Conservation (phyloP, 352 stramenopile species). For the Phytophthora hibernalis region DNA sequence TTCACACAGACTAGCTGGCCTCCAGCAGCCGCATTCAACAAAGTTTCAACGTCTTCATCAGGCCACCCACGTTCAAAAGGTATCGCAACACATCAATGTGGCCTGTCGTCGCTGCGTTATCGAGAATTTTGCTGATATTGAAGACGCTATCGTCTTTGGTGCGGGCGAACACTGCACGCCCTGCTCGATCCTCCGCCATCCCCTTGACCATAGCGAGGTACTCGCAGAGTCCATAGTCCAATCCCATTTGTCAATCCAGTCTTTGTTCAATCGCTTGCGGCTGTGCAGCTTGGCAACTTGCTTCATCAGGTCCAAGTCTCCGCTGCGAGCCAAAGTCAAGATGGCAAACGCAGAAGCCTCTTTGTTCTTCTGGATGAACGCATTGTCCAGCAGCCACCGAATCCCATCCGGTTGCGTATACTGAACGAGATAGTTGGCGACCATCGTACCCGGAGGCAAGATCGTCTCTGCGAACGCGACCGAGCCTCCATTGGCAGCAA, state of each 20-base stretch:
- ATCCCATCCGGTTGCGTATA: slow-evolving; percentile 3
- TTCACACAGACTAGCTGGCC: slow-evolving; percentile 4
- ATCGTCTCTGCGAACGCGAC: slow-evolving; percentile 8
- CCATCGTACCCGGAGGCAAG: background rate
- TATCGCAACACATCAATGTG: slow-evolving; percentile 9
- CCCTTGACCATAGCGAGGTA: slow-evolving; percentile 6
- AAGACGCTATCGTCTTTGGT: background rate
- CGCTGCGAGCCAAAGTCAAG: slow-evolving; percentile 11
- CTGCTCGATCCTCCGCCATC: slow-evolving; percentile 7
- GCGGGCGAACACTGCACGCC: background rate
- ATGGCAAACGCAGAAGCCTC: slow-evolving; percentile 8
- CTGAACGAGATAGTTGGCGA: slow-evolving; percentile 1
- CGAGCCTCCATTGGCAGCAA: slow-evolving; percentile 6
- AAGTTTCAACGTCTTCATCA: background rate
- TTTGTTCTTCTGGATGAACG: background rate
- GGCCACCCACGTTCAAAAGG: slow-evolving; percentile 6
- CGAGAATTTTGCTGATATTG: background rate
- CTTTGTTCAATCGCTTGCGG: slow-evolving; percentile 3
- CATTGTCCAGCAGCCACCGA: slow-evolving; percentile 4
- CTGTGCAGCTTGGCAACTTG: slow-evolving; percentile 4
- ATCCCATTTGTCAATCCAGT: slow-evolving; percentile 10
- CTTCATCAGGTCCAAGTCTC: slow-evolving; percentile 15
- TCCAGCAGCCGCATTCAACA: background rate
- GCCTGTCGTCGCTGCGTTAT: slow-evolving; percentile 2
- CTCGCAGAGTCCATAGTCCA: slow-evolving; percentile 3